These are phyloP conservation scores for Cynara cardunculus DNA, from an alignment of 129 eudicot species.

Conservation along the genomic window DNA sequence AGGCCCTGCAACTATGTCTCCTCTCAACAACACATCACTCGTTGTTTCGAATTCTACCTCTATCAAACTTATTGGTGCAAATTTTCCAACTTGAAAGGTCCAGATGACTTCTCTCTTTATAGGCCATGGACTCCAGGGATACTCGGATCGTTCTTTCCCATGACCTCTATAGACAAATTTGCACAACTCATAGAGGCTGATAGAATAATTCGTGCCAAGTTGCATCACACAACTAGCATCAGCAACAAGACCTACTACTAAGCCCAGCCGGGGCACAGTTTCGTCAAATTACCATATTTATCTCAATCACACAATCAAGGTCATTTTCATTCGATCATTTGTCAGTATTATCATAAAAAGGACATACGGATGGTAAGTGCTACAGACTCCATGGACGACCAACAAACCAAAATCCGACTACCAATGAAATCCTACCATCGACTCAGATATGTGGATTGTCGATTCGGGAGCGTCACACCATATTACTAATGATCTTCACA, in stretches of 20 bases:
- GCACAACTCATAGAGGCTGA: neutral
- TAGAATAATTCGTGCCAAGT: neutral
- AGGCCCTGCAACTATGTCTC: neutral
- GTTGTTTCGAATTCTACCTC: neutral
- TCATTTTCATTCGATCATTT: neutral
- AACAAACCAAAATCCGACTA: neutral
- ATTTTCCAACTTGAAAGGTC: neutral
- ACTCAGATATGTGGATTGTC: neutral
- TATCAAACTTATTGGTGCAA: neutral
- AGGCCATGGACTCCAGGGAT: neutral
- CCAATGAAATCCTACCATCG: neutral
- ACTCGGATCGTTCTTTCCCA: neutral
- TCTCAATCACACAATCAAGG: neutral
- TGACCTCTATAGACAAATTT: neutral
- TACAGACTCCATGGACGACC: neutral
- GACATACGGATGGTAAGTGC: neutral
- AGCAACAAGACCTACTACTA: neutral
- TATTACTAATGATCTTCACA: neutral
- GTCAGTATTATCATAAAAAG: neutral
- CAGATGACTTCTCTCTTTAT: neutral
- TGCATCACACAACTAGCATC: neutral
- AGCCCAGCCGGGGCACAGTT: neutral
- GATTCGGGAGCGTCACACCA: neutral
- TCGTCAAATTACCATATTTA: neutral
- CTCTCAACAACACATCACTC: neutral